phyloP scores from a whole-genome alignment of 257 asterid species.

The Osmanthus fragrans region DNA sequence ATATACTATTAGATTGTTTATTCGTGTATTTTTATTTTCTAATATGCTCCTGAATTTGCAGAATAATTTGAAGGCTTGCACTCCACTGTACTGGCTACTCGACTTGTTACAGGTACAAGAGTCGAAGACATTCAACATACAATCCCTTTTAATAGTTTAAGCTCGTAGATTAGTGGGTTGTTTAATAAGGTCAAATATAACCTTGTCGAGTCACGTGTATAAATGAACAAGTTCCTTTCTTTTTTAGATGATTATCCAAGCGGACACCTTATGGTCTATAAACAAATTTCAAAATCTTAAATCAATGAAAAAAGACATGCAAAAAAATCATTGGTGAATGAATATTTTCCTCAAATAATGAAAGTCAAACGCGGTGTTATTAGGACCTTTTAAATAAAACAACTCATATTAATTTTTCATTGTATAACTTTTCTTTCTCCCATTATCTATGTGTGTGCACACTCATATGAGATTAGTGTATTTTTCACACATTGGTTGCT shows the following conservation, averaged over 20 bases:
- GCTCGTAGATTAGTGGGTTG: not conserved
- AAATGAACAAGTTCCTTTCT: not conserved
- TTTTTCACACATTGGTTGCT: too few species aligned
- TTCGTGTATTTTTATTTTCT: not conserved
- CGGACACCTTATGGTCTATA: not conserved
- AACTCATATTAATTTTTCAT: too few species aligned
- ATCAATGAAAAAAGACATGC: too few species aligned
- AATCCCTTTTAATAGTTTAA: not conserved
- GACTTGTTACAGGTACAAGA: slow-evolving; percentile 67
- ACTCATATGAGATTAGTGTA: too few species aligned
- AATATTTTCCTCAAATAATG: too few species aligned
- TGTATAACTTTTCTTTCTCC: too few species aligned
- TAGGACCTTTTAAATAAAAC: too few species aligned
- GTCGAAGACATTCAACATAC: not conserved
- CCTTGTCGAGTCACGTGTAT: not conserved
- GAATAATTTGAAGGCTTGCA: slow-evolving; percentile 63
- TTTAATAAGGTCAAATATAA: not conserved
- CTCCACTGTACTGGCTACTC: slow-evolving; percentile 71
- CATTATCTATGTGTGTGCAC: too few species aligned
- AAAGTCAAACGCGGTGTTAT: too few species aligned
- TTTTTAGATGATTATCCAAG: not conserved
- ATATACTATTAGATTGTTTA: not conserved
- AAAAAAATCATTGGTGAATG: too few species aligned
- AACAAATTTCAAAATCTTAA: too few species aligned
- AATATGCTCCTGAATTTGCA: slow-evolving; percentile 29